Base-by-base conservation (phyloP, 176 grass and related monocot species). In the Ensete ventricosum region DNA sequence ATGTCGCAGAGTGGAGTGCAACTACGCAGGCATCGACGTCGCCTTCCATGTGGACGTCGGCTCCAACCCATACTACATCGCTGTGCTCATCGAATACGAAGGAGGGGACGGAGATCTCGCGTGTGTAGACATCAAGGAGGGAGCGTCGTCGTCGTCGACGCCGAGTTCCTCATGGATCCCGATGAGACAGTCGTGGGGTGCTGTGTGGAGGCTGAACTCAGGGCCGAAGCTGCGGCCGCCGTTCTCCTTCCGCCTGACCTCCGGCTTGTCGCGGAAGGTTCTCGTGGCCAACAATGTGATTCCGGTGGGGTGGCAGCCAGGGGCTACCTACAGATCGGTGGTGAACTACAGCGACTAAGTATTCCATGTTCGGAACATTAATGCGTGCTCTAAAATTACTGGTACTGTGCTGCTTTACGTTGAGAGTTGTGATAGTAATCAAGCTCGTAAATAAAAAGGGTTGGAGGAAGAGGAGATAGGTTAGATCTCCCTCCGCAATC, bases 141-240 rank as follows among this genome's bases (percentile, higher is more conserved):
- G 76, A 34, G 80, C 72, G n/a, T 29, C 27, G 9, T 16, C 64
- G 3, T 54, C 65, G 20, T 78, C 65, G 76, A 79, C 14, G 1
- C 74, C 71, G 71, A 70, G 80, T 7, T 68, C 80, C 8, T n/a
- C 66, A 17, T 89, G 87, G 87, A 2, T 29, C 21, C 24, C 71
- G 21, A 90, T 90, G 88, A 69, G 76, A 69, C 82, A 66, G 17
- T 90, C 84, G 11, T 90, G 88, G 88, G 88, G 88, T 10, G 88
- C 88, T 4, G 78, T 82, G 1, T 90, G 88, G 88, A 87, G 79
- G 80, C 34, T 59, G 49, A 75, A 87, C 79, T 60, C 82, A 12
- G 84, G 88, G 1, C 78, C 84, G 9, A 48, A 75, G 0, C 27
- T 90, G 58, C 78, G 76, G 74, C 81, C 88, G 53, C 88, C 88